Evolutionary conservation across 75 land plant genomes (phyloP).

Genomic region (Pinus albicaulis): DNA sequence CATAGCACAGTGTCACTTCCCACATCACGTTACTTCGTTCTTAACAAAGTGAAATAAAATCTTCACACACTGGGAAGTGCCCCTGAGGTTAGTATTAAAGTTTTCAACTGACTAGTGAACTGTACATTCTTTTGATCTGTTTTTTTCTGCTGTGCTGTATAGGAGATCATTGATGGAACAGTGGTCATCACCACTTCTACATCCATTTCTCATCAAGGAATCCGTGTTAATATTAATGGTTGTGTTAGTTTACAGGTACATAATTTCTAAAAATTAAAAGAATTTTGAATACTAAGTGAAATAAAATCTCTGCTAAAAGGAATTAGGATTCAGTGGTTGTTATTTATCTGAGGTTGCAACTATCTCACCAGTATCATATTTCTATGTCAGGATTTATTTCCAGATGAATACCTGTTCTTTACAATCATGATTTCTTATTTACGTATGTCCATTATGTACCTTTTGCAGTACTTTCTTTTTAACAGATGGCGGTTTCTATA

Average conservation of each 20-base stretch:
- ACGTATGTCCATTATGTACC: neutral
- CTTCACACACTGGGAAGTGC: neutral
- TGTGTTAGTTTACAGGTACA: conserved; percentile 50
- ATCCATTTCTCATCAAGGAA: conserved; percentile 38
- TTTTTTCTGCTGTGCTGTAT: neutral
- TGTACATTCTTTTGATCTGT: neutral
- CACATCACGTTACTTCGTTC: neutral
- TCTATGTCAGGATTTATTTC: neutral
- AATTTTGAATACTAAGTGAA: too few species aligned
- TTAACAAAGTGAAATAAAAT: neutral
- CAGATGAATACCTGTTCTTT: neutral
- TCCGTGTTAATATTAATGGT: conserved; percentile 36
- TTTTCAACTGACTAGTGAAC: too few species aligned
- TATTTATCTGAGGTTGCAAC: too few species aligned
- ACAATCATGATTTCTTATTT: neutral
- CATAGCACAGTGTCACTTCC: neutral
- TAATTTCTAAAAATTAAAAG: too few species aligned
- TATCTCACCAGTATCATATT: neutral
- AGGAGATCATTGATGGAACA: conserved; percentile 45
- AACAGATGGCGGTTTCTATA: too few species aligned
- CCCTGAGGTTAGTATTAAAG: neutral
- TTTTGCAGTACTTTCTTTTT: too few species aligned
- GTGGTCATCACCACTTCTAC: conserved; percentile 30
- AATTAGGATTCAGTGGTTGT: too few species aligned
- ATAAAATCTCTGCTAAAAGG: too few species aligned